Conservation (phyloP, 345 rosid genomes). For the Carallia brachiata region DNA sequence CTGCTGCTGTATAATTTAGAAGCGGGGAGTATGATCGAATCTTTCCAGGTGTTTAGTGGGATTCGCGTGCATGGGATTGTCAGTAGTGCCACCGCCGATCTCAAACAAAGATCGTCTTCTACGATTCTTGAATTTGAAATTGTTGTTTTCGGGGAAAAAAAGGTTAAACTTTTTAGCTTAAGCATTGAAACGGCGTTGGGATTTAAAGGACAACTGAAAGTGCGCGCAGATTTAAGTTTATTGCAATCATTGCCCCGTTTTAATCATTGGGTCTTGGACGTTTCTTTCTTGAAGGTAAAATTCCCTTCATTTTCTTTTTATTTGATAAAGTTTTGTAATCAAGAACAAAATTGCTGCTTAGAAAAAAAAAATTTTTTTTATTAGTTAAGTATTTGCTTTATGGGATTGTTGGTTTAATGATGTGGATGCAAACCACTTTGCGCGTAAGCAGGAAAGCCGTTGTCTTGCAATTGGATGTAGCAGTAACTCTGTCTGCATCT, state of each 20-base stretch:
- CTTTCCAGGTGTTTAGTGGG: slow-evolving; percentile 80
- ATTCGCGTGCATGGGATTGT: slow-evolving; percentile 84
- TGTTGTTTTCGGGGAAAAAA: slow-evolving; percentile 69
- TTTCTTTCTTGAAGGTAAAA: slow-evolving; percentile 64
- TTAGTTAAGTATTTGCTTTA: slow-evolving; percentile 2
- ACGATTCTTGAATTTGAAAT: slow-evolving; percentile 33
- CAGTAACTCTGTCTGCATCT: slow-evolving; percentile 66
- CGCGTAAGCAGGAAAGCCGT: slow-evolving; percentile 28
- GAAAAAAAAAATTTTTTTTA: too few relatives aligned
- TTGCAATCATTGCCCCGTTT: slow-evolving; percentile 65
- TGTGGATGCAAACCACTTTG: slow-evolving; percentile 13
- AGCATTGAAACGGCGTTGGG: slow-evolving; percentile 25
- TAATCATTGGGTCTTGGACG: slow-evolving; percentile 75
- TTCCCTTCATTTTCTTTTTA: not conserved
- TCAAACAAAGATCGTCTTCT: slow-evolving; percentile 20
- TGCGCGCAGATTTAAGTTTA: slow-evolving; percentile 38
- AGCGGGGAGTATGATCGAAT: slow-evolving; percentile 40
- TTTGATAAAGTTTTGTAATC: too few relatives aligned
- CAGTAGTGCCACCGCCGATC: slow-evolving; percentile 22
- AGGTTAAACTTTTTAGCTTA: slow-evolving; percentile 59
- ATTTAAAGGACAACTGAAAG: slow-evolving; percentile 16
- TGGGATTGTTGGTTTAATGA: slow-evolving; percentile 33
- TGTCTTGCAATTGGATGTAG: slow-evolving; percentile 80
- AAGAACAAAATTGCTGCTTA: too few relatives aligned
- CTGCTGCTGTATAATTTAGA: slow-evolving; percentile 59